Evolutionary conservation across 306 rosid genomes (phyloP).

Genomic region (Glycyrrhiza uralensis): DNA sequence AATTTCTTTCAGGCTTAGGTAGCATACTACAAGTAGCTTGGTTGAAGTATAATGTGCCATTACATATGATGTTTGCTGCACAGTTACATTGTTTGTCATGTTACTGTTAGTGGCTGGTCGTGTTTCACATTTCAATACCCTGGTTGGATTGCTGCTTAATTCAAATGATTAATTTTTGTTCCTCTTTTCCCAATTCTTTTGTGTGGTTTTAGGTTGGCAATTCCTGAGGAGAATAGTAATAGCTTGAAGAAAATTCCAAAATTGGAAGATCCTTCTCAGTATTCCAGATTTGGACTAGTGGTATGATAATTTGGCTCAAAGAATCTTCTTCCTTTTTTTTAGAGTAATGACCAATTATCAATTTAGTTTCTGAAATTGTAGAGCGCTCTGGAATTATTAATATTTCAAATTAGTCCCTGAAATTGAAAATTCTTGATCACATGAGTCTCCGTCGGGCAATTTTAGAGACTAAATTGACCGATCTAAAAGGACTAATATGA

Average conservation of each 20-base stretch:
- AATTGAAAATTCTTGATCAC: too few relatives aligned
- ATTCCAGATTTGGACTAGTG: slow-evolving; percentile 67
- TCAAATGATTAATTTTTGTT: not conserved
- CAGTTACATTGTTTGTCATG: not conserved
- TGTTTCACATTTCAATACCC: slow-evolving; percentile 6
- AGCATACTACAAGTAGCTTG: slow-evolving; percentile 2
- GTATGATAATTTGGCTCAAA: slow-evolving; percentile 44
- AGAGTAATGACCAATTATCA: too few relatives aligned
- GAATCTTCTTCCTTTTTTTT: slow-evolving; percentile 14
- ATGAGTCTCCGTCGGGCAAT: too few relatives aligned
- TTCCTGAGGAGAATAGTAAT: slow-evolving; percentile 69
- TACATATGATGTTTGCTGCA: not conserved
- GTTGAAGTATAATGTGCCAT: not conserved
- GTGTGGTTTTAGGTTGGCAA: slow-evolving; percentile 56
- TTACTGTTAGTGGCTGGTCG: not conserved
- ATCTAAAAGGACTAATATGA: too few relatives aligned
- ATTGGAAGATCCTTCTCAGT: slow-evolving; percentile 70
- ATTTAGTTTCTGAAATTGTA: too few relatives aligned
- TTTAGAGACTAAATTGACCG: too few relatives aligned
- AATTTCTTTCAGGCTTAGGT: not conserved
- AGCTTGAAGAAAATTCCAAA: slow-evolving; percentile 75
- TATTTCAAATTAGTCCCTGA: too few relatives aligned
- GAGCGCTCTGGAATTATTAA: too few relatives aligned
- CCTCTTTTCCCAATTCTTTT: not conserved
- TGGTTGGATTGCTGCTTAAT: not conserved